phyloP scores from a whole-genome alignment of 768 basidiomycete species.

The Clitopilus hobsonii region DNA sequence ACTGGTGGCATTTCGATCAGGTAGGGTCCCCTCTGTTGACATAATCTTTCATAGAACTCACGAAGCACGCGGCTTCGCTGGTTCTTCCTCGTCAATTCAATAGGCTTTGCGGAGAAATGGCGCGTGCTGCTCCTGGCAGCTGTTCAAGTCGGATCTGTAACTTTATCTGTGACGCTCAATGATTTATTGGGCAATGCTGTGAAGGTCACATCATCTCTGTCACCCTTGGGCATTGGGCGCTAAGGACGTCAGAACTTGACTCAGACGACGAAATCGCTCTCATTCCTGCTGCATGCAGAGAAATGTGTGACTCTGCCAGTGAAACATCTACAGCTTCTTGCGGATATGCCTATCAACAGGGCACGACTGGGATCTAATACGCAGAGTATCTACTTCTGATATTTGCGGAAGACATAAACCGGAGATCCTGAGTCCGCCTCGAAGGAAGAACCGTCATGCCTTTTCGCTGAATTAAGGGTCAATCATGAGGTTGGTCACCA shows the following conservation, averaged over 20 bases:
- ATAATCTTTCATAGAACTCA: background rate
- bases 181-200: background rate
- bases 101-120: background rate
- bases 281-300: too few relatives aligned
- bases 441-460: too few relatives aligned
- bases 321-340: background rate
- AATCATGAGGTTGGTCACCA: too few relatives aligned
- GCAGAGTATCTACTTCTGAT: background rate
- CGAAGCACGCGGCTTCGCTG: background rate
- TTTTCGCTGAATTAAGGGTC: too few relatives aligned
- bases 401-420: background rate
- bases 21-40: background rate
- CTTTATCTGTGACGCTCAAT: background rate
- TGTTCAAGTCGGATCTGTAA: background rate
- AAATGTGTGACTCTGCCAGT: too few relatives aligned
- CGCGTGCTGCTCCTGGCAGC: background rate
- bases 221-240: background rate
- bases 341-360: too few relatives aligned
- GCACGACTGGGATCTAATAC: too few relatives aligned
- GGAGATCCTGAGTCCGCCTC: background rate
- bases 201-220: background rate
- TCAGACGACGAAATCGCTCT: too few relatives aligned
- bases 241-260: too few relatives aligned
- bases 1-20: background rate
- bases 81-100: background rate